These are phyloP conservation scores for Xeromyces bisporus DNA, from an alignment of 495 filamentous ascomycete species.

Conservation along the genomic window DNA sequence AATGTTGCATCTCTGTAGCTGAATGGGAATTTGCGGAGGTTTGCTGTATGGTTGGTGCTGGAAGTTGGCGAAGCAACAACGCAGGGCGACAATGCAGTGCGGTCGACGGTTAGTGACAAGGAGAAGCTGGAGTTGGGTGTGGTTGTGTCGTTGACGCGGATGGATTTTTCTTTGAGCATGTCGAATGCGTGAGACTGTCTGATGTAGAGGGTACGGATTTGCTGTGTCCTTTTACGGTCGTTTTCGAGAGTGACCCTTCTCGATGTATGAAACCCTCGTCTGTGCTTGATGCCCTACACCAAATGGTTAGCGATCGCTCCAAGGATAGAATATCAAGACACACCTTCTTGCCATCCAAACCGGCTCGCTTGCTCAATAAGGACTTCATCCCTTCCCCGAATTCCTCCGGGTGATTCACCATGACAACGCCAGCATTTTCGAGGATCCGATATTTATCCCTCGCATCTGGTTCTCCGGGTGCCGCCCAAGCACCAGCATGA, in stretches of 20 bases:
- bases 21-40: conserved; percentile 43
- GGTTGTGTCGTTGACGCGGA: conserved; percentile 27
- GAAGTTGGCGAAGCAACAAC: conserved; percentile 43
- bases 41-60: conserved; percentile 13
- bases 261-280: conserved; percentile 36
- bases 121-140: conserved; percentile 24
- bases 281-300: no score
- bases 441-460: conserved; percentile 49
- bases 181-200: conserved; percentile 38
- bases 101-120: conserved; percentile 49
- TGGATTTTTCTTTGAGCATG: conserved; percentile 36
- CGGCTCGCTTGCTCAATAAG: conserved; percentile 23
- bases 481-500: conserved; percentile 67
- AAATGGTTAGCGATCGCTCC: no score
- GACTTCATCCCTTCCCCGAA: conserved; percentile 58
- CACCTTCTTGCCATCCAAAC: conserved; percentile 13
- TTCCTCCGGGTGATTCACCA: conserved; percentile 67
- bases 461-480: conserved; percentile 48
- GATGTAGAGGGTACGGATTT: conserved; percentile 43
- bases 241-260: conserved; percentile 11
- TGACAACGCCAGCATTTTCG: conserved; percentile 50
- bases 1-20: conserved; percentile 27
- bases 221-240: conserved; percentile 6
- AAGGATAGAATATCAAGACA: conserved; percentile 4
- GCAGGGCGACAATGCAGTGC: conserved; percentile 44